Percentiles rank a stretch among this genome's conserved stretches.
phyloP scores from a whole-genome alignment of 2,329 filamentous ascomycete species.

The Aspergillus versicolor region DNA sequence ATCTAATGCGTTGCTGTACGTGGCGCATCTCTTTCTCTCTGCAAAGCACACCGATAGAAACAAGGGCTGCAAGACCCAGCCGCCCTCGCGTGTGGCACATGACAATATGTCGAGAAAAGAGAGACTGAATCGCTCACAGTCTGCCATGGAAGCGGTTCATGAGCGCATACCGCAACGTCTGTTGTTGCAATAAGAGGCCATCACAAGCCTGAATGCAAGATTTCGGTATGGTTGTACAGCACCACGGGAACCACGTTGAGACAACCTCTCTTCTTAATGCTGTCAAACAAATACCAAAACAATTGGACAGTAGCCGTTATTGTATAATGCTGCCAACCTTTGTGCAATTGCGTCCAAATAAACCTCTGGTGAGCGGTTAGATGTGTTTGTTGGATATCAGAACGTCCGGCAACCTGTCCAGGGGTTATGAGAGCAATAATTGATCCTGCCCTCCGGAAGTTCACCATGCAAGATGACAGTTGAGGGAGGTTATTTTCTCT shows the following conservation, averaged over 20 bases:
- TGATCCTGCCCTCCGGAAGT: neutral
- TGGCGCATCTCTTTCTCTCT: neutral
- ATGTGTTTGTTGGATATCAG: neutral
- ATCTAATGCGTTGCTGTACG: neutral
- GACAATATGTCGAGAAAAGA: neutral
- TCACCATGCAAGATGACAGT: constrained; percentile 10
- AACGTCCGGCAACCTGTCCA: neutral
- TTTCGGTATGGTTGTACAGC: constrained; percentile 9
- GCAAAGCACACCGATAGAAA: neutral
- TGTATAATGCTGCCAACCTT: neutral
- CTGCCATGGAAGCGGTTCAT: neutral
- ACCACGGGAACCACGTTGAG: constrained; percentile 6
- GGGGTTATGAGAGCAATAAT: neutral
- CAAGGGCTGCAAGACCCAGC: neutral
- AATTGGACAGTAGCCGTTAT: neutral
- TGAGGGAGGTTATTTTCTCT: neutral
- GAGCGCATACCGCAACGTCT: neutral
- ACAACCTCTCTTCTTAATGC: constrained; percentile 1
- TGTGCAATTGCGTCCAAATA: neutral
- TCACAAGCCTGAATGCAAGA: constrained; percentile 7
- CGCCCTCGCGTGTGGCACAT: neutral
- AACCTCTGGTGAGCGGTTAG: neutral
- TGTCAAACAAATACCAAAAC: neutral
- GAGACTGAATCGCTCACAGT: neutral
- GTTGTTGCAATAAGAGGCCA: neutral